These are phyloP conservation scores for Trichoderma atroviride DNA, from an alignment of 2,329 filamentous ascomycete species.

Conservation along the genomic window DNA sequence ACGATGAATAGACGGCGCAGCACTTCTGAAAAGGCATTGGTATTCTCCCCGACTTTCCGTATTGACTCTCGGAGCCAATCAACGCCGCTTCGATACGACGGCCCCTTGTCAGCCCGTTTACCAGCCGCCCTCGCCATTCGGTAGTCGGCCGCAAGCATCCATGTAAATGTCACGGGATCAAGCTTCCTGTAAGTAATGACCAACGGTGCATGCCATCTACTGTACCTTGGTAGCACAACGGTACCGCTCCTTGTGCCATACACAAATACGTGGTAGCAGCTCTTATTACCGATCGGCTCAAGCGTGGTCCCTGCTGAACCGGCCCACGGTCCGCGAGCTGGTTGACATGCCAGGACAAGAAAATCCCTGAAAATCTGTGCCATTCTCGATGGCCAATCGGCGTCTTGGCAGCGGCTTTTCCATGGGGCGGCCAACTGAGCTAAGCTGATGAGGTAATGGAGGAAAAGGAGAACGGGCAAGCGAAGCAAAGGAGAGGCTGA, in stretches of 20 bases:
- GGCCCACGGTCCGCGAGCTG: slow-evolving; percentile 9
- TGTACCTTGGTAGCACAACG: background rate
- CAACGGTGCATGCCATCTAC: background rate
- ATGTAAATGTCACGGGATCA: slow-evolving; percentile 5
- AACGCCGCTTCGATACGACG: background rate
- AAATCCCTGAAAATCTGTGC: slow-evolving; percentile 1
- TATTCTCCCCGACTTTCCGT: background rate
- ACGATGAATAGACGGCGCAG: background rate
- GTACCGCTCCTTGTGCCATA: background rate
- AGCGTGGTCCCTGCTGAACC: background rate
- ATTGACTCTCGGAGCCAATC: slow-evolving; percentile 4
- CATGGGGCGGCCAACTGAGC: slow-evolving; percentile 20
- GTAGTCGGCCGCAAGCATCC: slow-evolving; percentile 9
- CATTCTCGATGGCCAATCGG: slow-evolving; percentile 1
- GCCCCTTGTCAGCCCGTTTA: background rate
- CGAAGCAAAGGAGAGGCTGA: background rate
- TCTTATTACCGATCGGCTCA: background rate
- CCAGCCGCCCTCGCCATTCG: slow-evolving; percentile 9
- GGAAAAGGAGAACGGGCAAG: slow-evolving; percentile 1
- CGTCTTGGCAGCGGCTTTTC: slow-evolving; percentile 24
- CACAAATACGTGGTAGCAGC: background rate
- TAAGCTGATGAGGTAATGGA: slow-evolving; percentile 22
- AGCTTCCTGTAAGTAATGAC: slow-evolving; percentile 1
- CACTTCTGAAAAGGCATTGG: background rate
- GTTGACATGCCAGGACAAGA: background rate